Evolutionary conservation across 257 asterid genomes (phyloP), one percentile per base, ranked within the genome.

Genomic region (Orobanche coerulescens): DNA sequence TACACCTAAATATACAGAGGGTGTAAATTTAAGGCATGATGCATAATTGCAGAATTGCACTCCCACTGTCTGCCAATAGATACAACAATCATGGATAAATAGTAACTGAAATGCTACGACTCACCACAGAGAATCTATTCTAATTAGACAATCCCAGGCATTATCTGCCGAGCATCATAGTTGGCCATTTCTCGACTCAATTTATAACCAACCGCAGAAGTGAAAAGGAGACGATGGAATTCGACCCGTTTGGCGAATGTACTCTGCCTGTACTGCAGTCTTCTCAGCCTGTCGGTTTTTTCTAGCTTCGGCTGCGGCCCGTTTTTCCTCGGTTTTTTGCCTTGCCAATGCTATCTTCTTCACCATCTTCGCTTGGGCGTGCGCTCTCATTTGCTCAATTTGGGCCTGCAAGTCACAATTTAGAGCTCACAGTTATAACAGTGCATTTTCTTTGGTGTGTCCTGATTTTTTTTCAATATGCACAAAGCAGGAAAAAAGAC

Each of bases 261-360:
- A 82, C 67, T 86, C 95, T 3, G 82, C 95, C 54, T 83, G 86
- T 13, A 80, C 88, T 16, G 85, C 80, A 23, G 93, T 84, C 74
- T 80, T 80, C 49, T 81, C 83, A 8, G 99, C 95, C 57, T 78
- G 86, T 36, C 68, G 79, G 24, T 67, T 79, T 65, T 79, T 89
- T 55, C 78, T 81, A 48, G 84, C 86, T 81, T 93, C 97, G 9
- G 97, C 92, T 26, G 73, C 69, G 1, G 84, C 82, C 2, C 95
- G 81, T 61, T 84, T 86, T 68, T 84, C 88, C 74, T 84, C 98
- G n/a, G 94, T 81, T 62, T 66, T 89, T 63, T 84, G 97, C 72
- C 91, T 87, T 18, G 95, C 87, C 88, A 82, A 39, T 47, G 97
- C 95, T 4, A 89, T 72, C 80, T 86, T 88, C 88, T 86, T 84